Conservation (phyloP, 768 basidiomycete genomes). For the Mycena pura region DNA sequence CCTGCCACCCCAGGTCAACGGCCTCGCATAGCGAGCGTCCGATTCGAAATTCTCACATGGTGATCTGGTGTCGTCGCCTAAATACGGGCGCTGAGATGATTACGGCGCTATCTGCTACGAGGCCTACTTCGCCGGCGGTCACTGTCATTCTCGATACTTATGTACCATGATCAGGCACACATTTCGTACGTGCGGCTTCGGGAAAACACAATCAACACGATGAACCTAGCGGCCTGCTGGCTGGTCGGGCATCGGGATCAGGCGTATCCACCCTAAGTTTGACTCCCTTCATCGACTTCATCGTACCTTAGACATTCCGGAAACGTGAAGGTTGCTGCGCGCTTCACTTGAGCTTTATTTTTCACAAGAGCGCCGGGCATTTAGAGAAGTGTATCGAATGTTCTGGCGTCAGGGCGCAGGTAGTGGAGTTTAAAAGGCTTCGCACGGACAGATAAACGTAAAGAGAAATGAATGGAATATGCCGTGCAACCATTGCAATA, state of each 20-base stretch:
- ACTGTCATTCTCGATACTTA: slow-evolving; percentile 3
- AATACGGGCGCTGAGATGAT: too few species aligned
- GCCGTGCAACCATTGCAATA: too few species aligned
- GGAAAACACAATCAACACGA: background rate
- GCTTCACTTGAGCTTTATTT: background rate
- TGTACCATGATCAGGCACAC: slow-evolving; percentile 1
- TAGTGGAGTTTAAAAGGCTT: too few species aligned
- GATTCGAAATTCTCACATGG: too few species aligned
- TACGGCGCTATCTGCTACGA: slow-evolving; percentile 1
- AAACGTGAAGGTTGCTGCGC: slow-evolving; percentile 1
- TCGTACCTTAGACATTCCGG: background rate
- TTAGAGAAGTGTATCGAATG: background rate
- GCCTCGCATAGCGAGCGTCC: too few species aligned
- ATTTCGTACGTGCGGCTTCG: background rate
- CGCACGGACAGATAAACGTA: too few species aligned
- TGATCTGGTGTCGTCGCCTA: too few species aligned
- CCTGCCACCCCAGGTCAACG: too few species aligned
- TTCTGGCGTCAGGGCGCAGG: too few species aligned
- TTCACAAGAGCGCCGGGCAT: background rate
- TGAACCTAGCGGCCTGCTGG: slow-evolving; percentile 1
- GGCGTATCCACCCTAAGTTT: background rate
- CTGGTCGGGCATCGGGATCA: background rate
- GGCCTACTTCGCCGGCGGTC: background rate
- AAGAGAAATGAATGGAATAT: too few species aligned
- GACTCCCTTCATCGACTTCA: background rate